These are phyloP conservation scores for Populus hybrid DNA, from an alignment of 441 rosid genomes.

Conservation along the genomic window DNA sequence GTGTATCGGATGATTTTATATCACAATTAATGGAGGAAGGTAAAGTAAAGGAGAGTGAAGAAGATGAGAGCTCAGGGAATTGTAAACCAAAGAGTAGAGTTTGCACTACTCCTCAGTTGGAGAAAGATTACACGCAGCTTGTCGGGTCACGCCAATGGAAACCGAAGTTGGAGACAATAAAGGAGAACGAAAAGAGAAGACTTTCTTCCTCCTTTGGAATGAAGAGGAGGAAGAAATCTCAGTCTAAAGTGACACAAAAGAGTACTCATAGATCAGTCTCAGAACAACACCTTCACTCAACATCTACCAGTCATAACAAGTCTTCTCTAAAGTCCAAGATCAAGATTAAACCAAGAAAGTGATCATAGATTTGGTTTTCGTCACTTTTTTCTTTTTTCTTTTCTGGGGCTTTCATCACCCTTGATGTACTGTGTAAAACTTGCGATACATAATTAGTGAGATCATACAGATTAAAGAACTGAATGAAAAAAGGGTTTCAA, in stretches of 20 bases:
- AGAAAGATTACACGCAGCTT: constrained; percentile 58
- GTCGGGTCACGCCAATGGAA: constrained; percentile 66
- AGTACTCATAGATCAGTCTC: constrained; percentile 13
- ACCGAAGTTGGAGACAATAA: constrained; percentile 80
- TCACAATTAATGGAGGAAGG: constrained; percentile 58
- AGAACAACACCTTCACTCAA: background rate
- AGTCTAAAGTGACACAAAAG: constrained; percentile 17
- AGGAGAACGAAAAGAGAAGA: constrained; percentile 47
- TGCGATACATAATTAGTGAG: background rate
- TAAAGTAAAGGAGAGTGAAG: constrained; percentile 9
- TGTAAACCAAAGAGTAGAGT: constrained; percentile 26
- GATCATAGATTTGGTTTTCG: background rate
- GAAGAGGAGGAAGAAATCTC: constrained; percentile 42
- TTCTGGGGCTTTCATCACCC: background rate
- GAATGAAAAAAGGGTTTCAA: background rate
- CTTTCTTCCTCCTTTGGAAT: constrained; percentile 41
- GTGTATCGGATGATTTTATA: constrained; percentile 80
- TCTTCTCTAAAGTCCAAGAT: constrained; percentile 33
- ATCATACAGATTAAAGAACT: background rate
- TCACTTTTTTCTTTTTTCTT: background rate
- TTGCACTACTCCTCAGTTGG: constrained; percentile 56
- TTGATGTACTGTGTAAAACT: constrained; percentile 2
- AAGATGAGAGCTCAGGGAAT: constrained; percentile 1
- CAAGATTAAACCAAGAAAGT: constrained; percentile 35
- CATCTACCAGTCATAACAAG: background rate